phyloP scores from a whole-genome alignment of 768 basidiomycete genomes.

The Kwoniella dejecticola region DNA sequence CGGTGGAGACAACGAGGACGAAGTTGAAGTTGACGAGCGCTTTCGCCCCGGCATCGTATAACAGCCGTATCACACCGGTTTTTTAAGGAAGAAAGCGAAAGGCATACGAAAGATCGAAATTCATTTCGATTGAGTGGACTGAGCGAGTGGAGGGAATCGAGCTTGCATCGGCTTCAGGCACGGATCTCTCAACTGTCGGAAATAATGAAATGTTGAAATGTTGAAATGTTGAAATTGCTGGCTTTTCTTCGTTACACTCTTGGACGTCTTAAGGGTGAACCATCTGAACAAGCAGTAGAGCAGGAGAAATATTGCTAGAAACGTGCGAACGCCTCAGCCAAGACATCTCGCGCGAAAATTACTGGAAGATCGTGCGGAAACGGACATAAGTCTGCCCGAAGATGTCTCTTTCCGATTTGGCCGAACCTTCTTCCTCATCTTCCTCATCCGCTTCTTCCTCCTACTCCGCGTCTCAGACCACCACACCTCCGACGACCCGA shows the following conservation, averaged over 20 bases:
- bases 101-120: too few species aligned
- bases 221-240: background rate
- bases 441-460: constrained; percentile 14
- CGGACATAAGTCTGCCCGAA: too few species aligned
- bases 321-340: too few species aligned
- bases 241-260: background rate
- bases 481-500: background rate
- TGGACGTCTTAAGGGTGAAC: too few species aligned
- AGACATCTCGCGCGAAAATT: too few species aligned
- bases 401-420: constrained; percentile 19
- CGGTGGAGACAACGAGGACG: background rate
- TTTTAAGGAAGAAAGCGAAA: too few species aligned
- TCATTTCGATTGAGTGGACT: constrained; percentile 9
- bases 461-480: background rate
- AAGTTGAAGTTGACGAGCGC: constrained; percentile 4
- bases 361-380: too few species aligned
- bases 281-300: too few species aligned
- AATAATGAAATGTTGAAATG: constrained; percentile 3
- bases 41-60: background rate
- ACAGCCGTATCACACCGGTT: too few species aligned
- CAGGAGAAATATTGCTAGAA: too few species aligned
- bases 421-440: constrained; percentile 10
- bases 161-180: constrained; percentile 4
- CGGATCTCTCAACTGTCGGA: constrained; percentile 3
- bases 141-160: constrained; percentile 12